Evolutionary conservation across 2,329 filamentous ascomycete genomes (phyloP).

Genomic region (Sporothrix variecibatus): DNA sequence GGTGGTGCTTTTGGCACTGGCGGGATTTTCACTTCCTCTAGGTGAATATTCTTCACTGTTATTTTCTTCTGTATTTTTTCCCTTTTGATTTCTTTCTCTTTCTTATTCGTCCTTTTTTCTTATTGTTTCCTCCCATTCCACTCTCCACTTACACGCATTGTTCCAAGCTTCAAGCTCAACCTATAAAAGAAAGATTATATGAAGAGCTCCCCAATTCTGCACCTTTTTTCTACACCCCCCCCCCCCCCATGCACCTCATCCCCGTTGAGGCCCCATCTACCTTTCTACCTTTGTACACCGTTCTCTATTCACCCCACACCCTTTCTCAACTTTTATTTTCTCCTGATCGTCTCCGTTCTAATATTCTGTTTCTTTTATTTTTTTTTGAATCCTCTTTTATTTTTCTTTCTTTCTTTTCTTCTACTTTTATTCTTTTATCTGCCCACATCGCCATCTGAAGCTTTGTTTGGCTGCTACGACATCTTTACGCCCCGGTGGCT

Average conservation of each 20-base stretch:
- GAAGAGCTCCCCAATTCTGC: background rate
- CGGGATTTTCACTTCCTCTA: background rate
- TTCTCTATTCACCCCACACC: background rate
- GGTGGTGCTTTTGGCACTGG: background rate
- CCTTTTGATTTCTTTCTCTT: background rate
- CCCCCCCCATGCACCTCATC: constrained; percentile 1
- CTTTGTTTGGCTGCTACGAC: constrained; percentile 10
- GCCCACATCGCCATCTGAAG: constrained; percentile 9
- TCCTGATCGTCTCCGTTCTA: background rate
- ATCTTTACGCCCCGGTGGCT: background rate
- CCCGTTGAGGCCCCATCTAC: background rate
- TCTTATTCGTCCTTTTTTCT: background rate
- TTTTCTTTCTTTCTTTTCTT: constrained; percentile 16
- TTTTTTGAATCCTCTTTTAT: background rate
- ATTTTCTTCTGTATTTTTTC: background rate
- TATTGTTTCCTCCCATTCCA: background rate
- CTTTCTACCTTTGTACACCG: background rate
- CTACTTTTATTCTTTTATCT: constrained; percentile 21
- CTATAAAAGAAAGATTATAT: background rate
- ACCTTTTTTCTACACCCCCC: background rate
- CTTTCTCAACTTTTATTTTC: background rate
- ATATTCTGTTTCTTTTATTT: background rate
- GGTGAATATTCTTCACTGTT: background rate
- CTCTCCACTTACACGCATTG: background rate
- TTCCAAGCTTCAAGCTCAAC: background rate